Base-by-base conservation (phyloP, 177 flowering plant species). In the Vitis hybrid region DNA sequence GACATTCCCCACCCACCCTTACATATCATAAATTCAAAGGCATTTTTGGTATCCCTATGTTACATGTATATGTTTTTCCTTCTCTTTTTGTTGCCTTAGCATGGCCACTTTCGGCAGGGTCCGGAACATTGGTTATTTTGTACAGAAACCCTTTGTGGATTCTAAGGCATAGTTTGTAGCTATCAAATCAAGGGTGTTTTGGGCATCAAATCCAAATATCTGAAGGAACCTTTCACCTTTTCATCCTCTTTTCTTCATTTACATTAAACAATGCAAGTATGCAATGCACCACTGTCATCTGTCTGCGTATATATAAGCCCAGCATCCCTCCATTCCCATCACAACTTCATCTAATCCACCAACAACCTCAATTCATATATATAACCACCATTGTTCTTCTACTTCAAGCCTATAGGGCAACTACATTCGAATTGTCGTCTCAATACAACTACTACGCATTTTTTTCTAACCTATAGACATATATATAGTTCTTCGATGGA, bases 401-500 rank as follows among this genome's bases (percentile, higher is more conserved):
- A 27, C 30, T 27, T 27, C 30, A 27, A 27, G 30, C 30, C 30
- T 27, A 27, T 27, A 27, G 30, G 30, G 30, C 30, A 27, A 27
- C 30, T 3, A 27, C 30, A 27, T 27, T 27, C 30, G 0, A 27
- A 27, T 3, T 0, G 30, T 27, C 5, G 30, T 27, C 30, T 27
- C 30, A 27, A 27, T 27, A 27, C 30, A 27, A 27, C 30, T 27
- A 27, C 30, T 27, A 27, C 30, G 30, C 30, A 27, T 27, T 27
- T 27, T 27, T 27, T 27, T 27, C 30, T 27, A 27, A 27, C 30
- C 30, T 27, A 27, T 27, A 27, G 30, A 27, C 7, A 24, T 27
- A 21, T 59, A 27, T 27, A 27, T 27, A 27, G 30, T 27, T 27
- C 30, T 50, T 10, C 9, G 5, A 89, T 89, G 93, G 91, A 89